phyloP scores from a whole-genome alignment of 805 yeast genomes.

The Komagataella pseudopastoris region DNA sequence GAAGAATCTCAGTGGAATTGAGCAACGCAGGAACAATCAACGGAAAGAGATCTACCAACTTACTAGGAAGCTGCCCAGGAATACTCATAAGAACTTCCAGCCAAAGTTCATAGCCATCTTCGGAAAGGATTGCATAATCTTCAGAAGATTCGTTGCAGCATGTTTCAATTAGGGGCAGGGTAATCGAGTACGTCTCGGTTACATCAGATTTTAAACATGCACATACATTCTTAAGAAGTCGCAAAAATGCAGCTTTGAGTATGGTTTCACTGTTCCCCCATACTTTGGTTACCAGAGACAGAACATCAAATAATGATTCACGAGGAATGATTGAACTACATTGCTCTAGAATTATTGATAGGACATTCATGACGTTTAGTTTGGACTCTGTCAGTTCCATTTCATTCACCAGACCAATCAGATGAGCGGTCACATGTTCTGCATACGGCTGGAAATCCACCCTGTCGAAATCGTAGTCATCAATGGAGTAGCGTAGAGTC shows the following conservation, averaged over 20 bases:
- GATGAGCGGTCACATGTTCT: constrained; percentile 31
- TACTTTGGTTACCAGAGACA: constrained; percentile 47
- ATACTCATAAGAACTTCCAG: constrained; percentile 49
- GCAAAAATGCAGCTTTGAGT: constrained; percentile 32
- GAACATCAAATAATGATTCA: constrained; percentile 33
- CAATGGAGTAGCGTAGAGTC: constrained; percentile 53
- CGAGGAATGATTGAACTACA: constrained; percentile 50
- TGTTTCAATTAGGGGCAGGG: constrained; percentile 47
- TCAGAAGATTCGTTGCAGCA: constrained; percentile 52
- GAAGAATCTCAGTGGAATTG: constrained; percentile 63
- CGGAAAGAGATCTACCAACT: constrained; percentile 31
- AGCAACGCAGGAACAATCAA: constrained; percentile 44
- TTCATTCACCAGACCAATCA: constrained; percentile 34
- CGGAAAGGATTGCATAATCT: constrained; percentile 45
- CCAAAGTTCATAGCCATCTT: constrained; percentile 86
- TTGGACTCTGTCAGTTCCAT: constrained; percentile 63
- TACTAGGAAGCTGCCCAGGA: constrained; percentile 27
- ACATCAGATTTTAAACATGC: constrained; percentile 43
- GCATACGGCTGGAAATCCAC: constrained; percentile 54
- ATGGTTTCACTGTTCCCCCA: constrained; percentile 56
- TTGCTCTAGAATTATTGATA: constrained; percentile 48
- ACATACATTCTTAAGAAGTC: constrained; percentile 45
- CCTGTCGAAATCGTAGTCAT: constrained; percentile 80
- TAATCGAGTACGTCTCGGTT: constrained; percentile 31
- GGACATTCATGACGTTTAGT: constrained; percentile 53